A percentile compares a stretch with the other conserved stretches of the same genome.
Evolutionary conservation across 768 basidiomycete species (phyloP).

Genomic region (Lactifluus echinatus): DNA sequence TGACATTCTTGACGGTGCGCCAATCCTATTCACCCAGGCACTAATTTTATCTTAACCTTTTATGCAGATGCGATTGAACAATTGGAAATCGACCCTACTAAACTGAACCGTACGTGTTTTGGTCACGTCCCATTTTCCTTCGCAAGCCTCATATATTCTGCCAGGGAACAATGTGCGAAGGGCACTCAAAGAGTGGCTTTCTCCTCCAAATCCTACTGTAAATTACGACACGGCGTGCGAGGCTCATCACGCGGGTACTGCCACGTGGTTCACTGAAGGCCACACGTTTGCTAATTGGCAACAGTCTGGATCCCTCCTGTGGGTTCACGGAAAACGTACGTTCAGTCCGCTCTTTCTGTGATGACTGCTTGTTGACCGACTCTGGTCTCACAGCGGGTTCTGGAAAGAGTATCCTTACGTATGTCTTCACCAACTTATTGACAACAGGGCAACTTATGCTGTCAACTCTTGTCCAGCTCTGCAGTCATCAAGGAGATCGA

Average conservation of each 20-base stretch:
- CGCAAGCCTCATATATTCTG: background rate
- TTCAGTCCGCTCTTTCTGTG: background rate
- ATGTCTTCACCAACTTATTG: background rate
- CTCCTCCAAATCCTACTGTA: background rate
- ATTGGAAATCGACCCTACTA: background rate
- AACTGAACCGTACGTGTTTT: background rate
- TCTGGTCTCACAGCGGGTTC: background rate
- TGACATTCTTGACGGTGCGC: too few relatives aligned
- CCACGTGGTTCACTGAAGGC: background rate
- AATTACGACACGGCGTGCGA: background rate
- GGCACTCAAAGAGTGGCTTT: background rate
- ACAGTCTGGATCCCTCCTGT: background rate
- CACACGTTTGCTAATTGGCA: background rate
- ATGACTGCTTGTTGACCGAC: background rate
- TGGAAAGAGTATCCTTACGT: background rate
- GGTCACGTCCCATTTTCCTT: background rate
- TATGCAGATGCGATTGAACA: too few relatives aligned
- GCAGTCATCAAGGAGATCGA: background rate
- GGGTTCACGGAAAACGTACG: slow-evolving; percentile 3
- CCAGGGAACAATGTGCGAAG: background rate
- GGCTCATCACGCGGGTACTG: background rate
- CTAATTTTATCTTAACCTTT: background rate
- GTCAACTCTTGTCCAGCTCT: background rate
- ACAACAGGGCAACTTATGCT: background rate
- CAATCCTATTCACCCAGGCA: too few relatives aligned